Conservation (phyloP, 768 basidiomycete species). For the Leccinum boreale region DNA sequence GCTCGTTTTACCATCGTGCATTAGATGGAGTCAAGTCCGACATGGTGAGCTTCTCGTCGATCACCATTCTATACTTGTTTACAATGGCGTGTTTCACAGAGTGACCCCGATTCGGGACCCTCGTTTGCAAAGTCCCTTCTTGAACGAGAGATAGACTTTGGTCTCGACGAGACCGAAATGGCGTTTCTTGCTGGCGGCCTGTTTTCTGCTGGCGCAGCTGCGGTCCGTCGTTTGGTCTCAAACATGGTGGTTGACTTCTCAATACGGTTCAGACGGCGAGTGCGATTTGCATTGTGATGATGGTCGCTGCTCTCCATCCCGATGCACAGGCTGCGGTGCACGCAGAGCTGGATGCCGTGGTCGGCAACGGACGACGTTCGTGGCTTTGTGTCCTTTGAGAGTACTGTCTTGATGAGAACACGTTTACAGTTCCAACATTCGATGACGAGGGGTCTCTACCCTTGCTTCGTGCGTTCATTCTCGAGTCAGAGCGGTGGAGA, state of each 20-base stretch:
- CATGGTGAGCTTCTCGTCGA: conserved; percentile 31
- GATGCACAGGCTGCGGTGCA: conserved; percentile 33
- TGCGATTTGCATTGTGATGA: too few species aligned
- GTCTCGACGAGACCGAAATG: conserved; percentile 36
- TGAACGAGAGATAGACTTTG: conserved; percentile 45
- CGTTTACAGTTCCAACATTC: too few species aligned
- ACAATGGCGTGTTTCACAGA: not conserved
- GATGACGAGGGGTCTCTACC: too few species aligned
- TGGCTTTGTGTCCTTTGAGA: not conserved
- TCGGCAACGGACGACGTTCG: conserved; percentile 34
- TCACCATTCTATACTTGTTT: too few species aligned
- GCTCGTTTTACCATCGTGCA: conserved; percentile 43
- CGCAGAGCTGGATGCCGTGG: conserved; percentile 47
- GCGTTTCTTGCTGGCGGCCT: conserved; percentile 45
- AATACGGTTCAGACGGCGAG: too few species aligned
- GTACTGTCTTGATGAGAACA: too few species aligned
- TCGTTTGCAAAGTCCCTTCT: conserved; percentile 55
- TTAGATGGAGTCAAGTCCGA: conserved; percentile 40
- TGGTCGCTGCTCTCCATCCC: too few species aligned
- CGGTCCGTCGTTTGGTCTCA: too few species aligned
- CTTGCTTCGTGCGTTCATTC: too few species aligned
- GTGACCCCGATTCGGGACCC: conserved; percentile 23
- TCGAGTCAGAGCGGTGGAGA: too few species aligned
- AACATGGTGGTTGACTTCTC: too few species aligned
- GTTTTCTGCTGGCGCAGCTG: conserved; percentile 53